Evolutionary conservation across 345 rosid species (phyloP).

Genomic region (Nasturtium officinale): DNA sequence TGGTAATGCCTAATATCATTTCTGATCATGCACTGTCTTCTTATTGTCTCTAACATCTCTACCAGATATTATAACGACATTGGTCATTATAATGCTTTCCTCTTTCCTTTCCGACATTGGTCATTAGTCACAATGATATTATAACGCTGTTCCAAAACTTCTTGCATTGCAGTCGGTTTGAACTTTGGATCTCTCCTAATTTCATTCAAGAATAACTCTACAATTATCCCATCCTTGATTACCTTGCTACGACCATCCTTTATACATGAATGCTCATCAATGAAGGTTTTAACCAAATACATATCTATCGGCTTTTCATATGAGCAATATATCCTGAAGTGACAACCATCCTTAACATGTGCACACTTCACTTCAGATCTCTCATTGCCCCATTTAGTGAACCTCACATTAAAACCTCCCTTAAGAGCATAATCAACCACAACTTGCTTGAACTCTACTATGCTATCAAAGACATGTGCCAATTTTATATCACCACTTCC

Average conservation of each 20-base stretch:
- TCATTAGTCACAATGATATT: neutral
- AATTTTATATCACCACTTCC: no score
- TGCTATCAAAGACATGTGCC: neutral
- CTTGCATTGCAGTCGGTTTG: no score
- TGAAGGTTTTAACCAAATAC: neutral
- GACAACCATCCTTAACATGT: neutral
- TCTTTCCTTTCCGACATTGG: neutral
- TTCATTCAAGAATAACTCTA: neutral
- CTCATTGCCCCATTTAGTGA: neutral
- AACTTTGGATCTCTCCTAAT: neutral
- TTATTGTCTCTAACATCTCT: no score
- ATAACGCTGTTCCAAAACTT: neutral
- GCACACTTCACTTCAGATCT: neutral
- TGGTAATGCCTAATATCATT: no score
- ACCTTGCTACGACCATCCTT: neutral
- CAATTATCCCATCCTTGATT: no score
- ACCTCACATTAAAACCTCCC: neutral
- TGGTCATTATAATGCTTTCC: neutral
- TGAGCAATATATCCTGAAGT: neutral
- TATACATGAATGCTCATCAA: neutral
- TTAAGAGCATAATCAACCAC: neutral
- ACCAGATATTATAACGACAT: no score
- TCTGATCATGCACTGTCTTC: no score
- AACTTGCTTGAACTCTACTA: neutral
- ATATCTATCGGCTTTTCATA: no score